Conservation (phyloP, 192 early-diverging fungal species). For the Dispira parvispora region DNA sequence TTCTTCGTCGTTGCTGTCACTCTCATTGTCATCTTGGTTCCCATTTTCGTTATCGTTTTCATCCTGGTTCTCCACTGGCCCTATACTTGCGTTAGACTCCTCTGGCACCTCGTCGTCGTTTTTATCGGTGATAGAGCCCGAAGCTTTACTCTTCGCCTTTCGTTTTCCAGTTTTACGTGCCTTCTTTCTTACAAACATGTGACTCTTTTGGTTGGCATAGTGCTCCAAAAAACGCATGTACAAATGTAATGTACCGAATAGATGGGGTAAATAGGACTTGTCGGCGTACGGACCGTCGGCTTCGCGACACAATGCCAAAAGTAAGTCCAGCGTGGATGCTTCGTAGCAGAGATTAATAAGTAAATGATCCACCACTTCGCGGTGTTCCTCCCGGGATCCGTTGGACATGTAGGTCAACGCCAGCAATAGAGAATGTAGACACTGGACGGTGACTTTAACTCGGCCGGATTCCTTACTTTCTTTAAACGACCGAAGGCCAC, state of each 20-base stretch:
- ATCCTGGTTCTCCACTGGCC: not conserved
- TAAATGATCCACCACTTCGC: not conserved
- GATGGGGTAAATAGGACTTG: not conserved
- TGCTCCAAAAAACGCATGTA: constrained; percentile 1
- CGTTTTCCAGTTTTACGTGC: not conserved
- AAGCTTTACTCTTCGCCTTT: not conserved
- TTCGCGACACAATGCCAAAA: not conserved
- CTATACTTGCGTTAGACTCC: not conserved
- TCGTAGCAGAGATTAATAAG: constrained; percentile 5
- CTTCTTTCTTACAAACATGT: constrained; percentile 8
- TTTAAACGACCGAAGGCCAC: not conserved
- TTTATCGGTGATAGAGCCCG: not conserved
- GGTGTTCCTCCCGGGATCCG: not conserved
- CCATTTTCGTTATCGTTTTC: not conserved
- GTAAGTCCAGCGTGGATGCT: constrained; percentile 7
- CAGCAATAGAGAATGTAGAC: not conserved
- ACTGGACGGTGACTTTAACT: not conserved
- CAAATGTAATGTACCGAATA: constrained; percentile 5
- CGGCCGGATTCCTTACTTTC: not conserved
- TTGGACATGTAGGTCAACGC: constrained; percentile 1
- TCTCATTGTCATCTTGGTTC: not conserved
- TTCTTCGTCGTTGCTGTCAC: not conserved
- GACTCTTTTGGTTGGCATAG: not conserved
- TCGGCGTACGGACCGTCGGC: not conserved
- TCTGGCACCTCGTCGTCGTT: not conserved